Evolutionary conservation across 495 filamentous ascomycete species (phyloP).

Genomic region (Trichoderma erinaceum): DNA sequence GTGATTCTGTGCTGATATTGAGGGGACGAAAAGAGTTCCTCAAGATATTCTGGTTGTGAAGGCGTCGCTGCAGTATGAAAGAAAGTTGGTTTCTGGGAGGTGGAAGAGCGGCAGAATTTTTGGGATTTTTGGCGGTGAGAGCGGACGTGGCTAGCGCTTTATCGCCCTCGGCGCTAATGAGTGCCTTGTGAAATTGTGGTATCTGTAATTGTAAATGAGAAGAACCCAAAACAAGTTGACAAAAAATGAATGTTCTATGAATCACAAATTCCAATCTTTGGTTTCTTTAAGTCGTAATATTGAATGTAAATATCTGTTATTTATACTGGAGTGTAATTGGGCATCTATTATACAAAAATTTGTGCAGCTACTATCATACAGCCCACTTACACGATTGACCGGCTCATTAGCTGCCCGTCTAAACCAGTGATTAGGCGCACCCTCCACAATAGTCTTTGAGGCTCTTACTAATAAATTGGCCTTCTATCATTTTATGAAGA

Average conservation of each 20-base stretch:
- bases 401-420: neutral
- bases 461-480: neutral
- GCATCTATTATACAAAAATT: neutral
- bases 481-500: neutral
- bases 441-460: neutral
- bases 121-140: slow-evolving; percentile 8
- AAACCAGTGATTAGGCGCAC: neutral
- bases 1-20: neutral
- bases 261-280: no score
- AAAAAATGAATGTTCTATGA: no score
- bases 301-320: neutral
- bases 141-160: neutral
- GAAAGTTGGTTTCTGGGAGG: neutral
- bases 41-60: neutral
- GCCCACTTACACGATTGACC: neutral
- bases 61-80: neutral
- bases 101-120: slow-evolving; percentile 12
- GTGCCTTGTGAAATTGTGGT: no score
- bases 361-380: neutral
- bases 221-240: no score
- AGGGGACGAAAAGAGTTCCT: neutral
- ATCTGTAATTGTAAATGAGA: no score
- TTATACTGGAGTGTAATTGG: neutral
- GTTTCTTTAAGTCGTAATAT: neutral
- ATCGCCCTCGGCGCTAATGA: neutral